Evolutionary conservation across 768 basidiomycete species (phyloP), one percentile per base, ranked within the genome.

Genomic region (Boletus speciosus): DNA sequence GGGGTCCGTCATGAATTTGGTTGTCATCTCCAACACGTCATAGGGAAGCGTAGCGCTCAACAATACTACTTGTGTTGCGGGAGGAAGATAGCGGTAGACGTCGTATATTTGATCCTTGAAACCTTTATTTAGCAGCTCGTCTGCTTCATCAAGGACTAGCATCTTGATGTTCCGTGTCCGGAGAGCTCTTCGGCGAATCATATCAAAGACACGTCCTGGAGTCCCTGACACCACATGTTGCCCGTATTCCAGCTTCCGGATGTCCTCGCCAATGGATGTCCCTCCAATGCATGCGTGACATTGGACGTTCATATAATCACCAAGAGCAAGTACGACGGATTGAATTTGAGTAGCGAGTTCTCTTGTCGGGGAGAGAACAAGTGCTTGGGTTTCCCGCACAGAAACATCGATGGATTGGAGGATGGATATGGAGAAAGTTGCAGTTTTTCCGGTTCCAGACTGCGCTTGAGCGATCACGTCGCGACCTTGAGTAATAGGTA

Each of bases 51-150:
- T 98, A 41, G 96, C 94, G 66, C 94, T 96, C 59, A 99, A 82
- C 44, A 98, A 81, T 42, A 99, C 94, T 43, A 98, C 96, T 73
- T 98, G 96, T 6, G 94, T 98, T 48, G 93, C 93, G 27, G 94
- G 94, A 31, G 96, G 96, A 39, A 98, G 88, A 70, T 95, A 95
- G 59, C 94, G 90, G 74, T 97, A 98, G 56, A 98, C 91, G 73
- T 99, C 96, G 76, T 98, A 98, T 68, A 98, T 98, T 75, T 98
- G 94, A 71, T 99, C 95, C 74, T 94, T 96, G 86, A 99, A 98
- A 21, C 96, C 96, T 74, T 94, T 95, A 78, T 94, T 93, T 58
- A 98, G 81, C 54, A 99, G 77, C 70, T 98, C 95, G 70, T 99
- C 96, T 54, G 95, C 94, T 74, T 95, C 93, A 64, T 95, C 93